Percentiles rank a stretch among this genome's conserved stretches.
phyloP scores from a whole-genome alignment of 495 filamentous ascomycete genomes.

The Tuber indicum region DNA sequence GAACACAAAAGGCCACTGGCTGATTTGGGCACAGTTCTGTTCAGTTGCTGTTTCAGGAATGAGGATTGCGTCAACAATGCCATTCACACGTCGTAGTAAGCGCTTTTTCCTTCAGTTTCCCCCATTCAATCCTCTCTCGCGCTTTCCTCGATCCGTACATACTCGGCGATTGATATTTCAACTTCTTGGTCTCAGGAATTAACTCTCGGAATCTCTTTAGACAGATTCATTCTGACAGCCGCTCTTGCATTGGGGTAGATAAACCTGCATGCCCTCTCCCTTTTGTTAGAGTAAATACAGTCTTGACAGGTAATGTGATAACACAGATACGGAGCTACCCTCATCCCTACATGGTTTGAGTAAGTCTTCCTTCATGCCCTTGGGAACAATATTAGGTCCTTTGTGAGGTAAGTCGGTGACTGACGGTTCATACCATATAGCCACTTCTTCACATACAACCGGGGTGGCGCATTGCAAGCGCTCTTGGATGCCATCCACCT shows the following conservation, averaged over 20 bases:
- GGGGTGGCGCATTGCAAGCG: slow-evolving; percentile 57
- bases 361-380: slow-evolving; percentile 38
- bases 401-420: not conserved
- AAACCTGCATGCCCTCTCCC: slow-evolving; percentile 45
- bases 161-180: not conserved
- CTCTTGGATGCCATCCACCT: slow-evolving; percentile 77
- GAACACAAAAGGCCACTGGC: not conserved
- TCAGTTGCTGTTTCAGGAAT: slow-evolving; percentile 80
- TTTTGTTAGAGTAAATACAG: not conserved
- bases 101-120: not conserved
- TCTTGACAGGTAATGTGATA: slow-evolving; percentile 6
- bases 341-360: slow-evolving; percentile 70
- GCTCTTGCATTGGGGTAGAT: slow-evolving; percentile 59
- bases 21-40: slow-evolving; percentile 50
- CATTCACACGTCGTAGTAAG: slow-evolving; percentile 69
- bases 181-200: not conserved
- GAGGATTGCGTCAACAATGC: slow-evolving; percentile 69
- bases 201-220: slow-evolving; percentile 14
- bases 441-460: slow-evolving; percentile 65
- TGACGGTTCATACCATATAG: slow-evolving; percentile 22
- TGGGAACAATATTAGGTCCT: not conserved
- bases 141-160: not conserved
- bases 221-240: slow-evolving; percentile 79
- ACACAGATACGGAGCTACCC: slow-evolving; percentile 52
- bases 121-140: not conserved